Conservation (phyloP, 208 protist species). For the Trypanosoma boissoni region DNA sequence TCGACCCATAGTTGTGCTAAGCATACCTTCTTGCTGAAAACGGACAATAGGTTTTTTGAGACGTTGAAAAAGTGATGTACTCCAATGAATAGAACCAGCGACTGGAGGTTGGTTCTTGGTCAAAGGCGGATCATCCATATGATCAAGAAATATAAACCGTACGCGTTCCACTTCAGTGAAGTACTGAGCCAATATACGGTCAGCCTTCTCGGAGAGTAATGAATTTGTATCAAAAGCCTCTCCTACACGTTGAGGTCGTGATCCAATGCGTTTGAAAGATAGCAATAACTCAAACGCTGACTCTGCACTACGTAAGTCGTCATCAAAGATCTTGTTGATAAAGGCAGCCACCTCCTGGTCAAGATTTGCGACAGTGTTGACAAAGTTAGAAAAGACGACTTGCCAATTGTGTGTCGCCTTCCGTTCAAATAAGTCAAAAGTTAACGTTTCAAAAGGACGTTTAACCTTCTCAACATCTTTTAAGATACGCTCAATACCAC, state of each 20-base stretch:
- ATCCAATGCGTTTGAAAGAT: constrained; percentile 95
- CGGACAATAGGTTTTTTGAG: constrained; percentile 96
- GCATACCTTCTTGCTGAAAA: constrained; percentile 93
- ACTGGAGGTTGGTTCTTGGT: constrained; percentile 97
- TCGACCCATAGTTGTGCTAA: constrained; percentile 87
- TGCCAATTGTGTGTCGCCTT: constrained; percentile 90
- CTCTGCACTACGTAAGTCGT: constrained; percentile 96
- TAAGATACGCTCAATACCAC: constrained; percentile 95
- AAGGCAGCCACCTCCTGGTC: constrained; percentile 94
- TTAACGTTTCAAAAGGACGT: constrained; percentile 92
- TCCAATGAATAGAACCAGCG: constrained; percentile 97
- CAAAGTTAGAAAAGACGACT: constrained; percentile 91
- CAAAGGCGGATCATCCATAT: constrained; percentile 90
- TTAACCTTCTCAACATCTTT: constrained; percentile 94
- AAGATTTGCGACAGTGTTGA: constrained; percentile 90
- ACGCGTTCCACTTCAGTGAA: constrained; percentile 91
- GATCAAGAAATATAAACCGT: constrained; percentile 88
- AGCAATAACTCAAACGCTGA: constrained; percentile 96
- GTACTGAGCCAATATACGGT: constrained; percentile 95
- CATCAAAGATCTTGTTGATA: constrained; percentile 97
- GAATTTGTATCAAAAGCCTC: constrained; percentile 88
- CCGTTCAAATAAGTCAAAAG: constrained; percentile 97
- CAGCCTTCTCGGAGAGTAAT: constrained; percentile 94
- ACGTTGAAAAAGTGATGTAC: constrained; percentile 94
- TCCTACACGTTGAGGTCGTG: constrained; percentile 65